Conservation (phyloP, 108 stramenopile genomes). For the Cyclotella atomus region DNA sequence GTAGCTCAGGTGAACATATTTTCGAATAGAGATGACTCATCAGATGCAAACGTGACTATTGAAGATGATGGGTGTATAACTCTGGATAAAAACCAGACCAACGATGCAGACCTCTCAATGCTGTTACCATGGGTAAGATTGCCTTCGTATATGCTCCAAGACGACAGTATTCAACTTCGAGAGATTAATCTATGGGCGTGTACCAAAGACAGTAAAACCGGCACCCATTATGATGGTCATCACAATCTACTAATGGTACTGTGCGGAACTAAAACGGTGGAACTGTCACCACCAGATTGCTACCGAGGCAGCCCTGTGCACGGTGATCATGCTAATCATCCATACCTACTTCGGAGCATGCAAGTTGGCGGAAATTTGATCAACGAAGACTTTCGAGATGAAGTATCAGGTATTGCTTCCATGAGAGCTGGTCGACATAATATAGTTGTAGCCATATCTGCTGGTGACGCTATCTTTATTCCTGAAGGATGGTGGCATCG, state of each 20-base stretch:
- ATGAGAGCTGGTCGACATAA: neutral
- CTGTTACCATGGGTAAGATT: neutral
- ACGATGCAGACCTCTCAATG: neutral
- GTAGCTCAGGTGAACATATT: neutral
- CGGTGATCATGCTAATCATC: neutral
- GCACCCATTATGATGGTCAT: neutral
- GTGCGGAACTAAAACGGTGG: neutral
- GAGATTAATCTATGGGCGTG: neutral
- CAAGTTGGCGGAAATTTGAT: neutral
- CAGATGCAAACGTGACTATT: constrained; percentile 2
- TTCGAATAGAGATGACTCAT: neutral
- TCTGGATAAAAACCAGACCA: neutral
- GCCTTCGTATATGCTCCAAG: neutral
- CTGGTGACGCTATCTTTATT: neutral
- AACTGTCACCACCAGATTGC: neutral
- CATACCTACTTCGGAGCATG: neutral
- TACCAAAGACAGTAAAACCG: neutral
- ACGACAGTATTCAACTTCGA: neutral
- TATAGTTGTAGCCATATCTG: neutral
- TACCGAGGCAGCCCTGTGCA: neutral
- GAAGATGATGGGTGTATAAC: neutral
- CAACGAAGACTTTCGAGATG: neutral
- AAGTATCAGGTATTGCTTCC: neutral
- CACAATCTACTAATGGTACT: neutral
- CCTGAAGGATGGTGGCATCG: constrained; percentile 3